Conservation (phyloP, 495 filamentous ascomycete genomes). For the Clavariopsis aquatica region DNA sequence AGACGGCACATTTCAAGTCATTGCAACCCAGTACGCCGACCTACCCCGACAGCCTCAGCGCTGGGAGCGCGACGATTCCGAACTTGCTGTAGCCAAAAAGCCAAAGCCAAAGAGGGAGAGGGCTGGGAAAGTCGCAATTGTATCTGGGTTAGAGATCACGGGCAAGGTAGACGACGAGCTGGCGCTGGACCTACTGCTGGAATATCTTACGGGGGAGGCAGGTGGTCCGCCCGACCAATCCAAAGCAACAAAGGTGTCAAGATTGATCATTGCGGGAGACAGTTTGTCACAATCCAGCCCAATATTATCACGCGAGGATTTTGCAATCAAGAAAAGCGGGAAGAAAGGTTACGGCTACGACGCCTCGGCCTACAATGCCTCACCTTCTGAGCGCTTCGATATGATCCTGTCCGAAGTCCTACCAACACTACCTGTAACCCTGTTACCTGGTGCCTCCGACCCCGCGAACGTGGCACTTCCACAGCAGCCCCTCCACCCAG, state of each 20-base stretch:
- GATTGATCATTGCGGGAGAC: constrained; percentile 89
- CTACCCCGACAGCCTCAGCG: constrained; percentile 76
- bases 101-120: constrained; percentile 48
- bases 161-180: constrained; percentile 70
- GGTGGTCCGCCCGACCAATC: constrained; percentile 58
- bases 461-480: constrained; percentile 57
- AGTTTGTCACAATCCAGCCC: constrained; percentile 62
- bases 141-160: constrained; percentile 83
- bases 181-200: constrained; percentile 72
- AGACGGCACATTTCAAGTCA: constrained; percentile 88
- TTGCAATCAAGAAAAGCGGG: constrained; percentile 52
- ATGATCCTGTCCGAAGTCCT: constrained; percentile 76
- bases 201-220: constrained; percentile 86
- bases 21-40: constrained; percentile 85
- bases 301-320: constrained; percentile 52
- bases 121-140: constrained; percentile 70
- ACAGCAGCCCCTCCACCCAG: constrained; percentile 47
- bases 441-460: constrained; percentile 58
- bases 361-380: constrained; percentile 77
- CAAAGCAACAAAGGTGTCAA: constrained; percentile 68
- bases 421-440: constrained; percentile 52
- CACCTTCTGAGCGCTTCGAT: constrained; percentile 81
- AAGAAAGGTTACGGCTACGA: constrained; percentile 94
- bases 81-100: constrained; percentile 46
- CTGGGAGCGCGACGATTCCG: constrained; percentile 61